A percentile compares a stretch with the other conserved stretches of the same genome.
phyloP scores from a whole-genome alignment of 1,284 basidiomycete species.

The Boletus sp. region DNA sequence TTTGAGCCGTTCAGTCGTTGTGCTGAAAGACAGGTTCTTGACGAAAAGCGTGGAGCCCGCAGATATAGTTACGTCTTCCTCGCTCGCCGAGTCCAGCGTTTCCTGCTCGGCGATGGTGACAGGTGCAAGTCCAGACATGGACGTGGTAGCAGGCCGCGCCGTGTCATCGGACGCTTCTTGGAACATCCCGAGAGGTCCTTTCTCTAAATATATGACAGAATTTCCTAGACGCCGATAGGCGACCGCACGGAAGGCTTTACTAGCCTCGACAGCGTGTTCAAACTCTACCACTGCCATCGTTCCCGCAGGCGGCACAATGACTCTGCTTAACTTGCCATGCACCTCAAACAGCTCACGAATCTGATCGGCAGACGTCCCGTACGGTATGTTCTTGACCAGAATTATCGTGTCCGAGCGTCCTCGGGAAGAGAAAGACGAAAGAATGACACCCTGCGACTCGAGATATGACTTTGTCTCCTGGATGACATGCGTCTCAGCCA shows the following conservation, averaged over 20 bases:
- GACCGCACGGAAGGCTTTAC: slow-evolving; percentile 75
- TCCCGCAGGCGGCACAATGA: slow-evolving; percentile 88
- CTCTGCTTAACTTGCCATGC: slow-evolving; percentile 72
- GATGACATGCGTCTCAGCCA: slow-evolving; percentile 95
- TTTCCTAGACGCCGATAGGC: slow-evolving; percentile 89
- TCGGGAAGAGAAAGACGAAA: slow-evolving; percentile 54
- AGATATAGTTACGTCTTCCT: slow-evolving; percentile 49
- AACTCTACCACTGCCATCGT: slow-evolving; percentile 95
- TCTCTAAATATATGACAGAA: slow-evolving; percentile 90
- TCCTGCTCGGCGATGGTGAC: slow-evolving; percentile 43
- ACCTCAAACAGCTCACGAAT: slow-evolving; percentile 77
- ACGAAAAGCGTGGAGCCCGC: slow-evolving; percentile 86
- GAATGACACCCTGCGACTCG: slow-evolving; percentile 65
- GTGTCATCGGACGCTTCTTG: slow-evolving; percentile 32
- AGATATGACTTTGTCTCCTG: slow-evolving; percentile 91
- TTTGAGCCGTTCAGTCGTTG: slow-evolving; percentile 73
- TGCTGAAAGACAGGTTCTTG: slow-evolving; percentile 91
- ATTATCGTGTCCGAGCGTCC: slow-evolving; percentile 77
- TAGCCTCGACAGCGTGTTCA: slow-evolving; percentile 64
- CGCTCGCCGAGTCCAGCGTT: slow-evolving; percentile 30
- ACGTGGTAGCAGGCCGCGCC: background rate
- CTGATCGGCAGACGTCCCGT: slow-evolving; percentile 75
- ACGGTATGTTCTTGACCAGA: slow-evolving; percentile 96
- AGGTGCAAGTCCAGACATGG: slow-evolving; percentile 36
- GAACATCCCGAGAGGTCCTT: slow-evolving; percentile 84